Conservation (phyloP, 305 asterid genomes). For the Solanum hybrid region DNA sequence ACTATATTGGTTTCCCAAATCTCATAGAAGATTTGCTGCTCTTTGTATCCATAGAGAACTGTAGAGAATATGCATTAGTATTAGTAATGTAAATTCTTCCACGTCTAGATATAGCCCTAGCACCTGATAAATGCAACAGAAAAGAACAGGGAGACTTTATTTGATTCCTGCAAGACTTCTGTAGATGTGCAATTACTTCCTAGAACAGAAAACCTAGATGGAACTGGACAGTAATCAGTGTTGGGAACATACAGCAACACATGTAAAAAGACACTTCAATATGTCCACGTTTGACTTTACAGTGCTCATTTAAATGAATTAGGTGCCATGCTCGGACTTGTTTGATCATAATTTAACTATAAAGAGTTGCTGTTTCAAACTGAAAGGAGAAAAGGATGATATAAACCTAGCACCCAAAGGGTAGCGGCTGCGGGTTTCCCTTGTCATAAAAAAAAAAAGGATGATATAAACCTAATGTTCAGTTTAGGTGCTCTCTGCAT, state of each 20-base stretch:
- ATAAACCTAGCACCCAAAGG: background rate
- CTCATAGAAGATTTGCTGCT: background rate
- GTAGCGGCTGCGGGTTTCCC: too few relatives aligned
- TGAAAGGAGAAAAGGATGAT: background rate
- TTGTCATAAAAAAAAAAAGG: background rate
- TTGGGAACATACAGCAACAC: background rate
- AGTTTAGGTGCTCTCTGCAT: background rate
- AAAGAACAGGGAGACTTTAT: background rate
- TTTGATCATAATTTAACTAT: background rate
- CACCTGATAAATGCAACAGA: background rate
- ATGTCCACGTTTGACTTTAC: background rate
- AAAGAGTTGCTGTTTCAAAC: background rate
- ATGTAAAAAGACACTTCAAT: background rate
- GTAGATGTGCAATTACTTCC: background rate
- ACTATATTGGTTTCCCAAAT: background rate
- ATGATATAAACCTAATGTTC: background rate
- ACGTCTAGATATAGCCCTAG: background rate
- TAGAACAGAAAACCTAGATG: background rate
- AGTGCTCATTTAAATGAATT: background rate
- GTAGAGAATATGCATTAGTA: background rate
- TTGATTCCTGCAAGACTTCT: background rate
- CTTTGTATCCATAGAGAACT: background rate
- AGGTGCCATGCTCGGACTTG: background rate
- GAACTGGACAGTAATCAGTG: background rate
- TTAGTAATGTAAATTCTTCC: background rate